A percentile compares a stretch with the other conserved stretches of the same genome.
Evolutionary conservation across 2,329 filamentous ascomycete species (phyloP).

Genomic region (Sporothrix dimorphospora): DNA sequence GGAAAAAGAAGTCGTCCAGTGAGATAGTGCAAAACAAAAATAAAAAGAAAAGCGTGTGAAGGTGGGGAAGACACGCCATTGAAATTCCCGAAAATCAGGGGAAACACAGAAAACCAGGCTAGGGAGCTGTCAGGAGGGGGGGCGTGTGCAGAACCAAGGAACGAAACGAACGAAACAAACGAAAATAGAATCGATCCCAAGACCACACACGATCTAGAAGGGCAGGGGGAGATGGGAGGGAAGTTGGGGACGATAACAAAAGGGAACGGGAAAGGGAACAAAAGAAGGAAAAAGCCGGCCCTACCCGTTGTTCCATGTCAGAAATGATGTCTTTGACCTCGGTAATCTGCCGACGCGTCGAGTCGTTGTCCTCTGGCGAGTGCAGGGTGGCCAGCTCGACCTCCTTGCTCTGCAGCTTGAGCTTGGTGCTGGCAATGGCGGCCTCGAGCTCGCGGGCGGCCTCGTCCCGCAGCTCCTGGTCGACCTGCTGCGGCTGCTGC

Average conservation of each 20-base stretch:
- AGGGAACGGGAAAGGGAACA: neutral
- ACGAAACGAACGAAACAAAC: neutral
- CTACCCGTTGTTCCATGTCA: conserved; percentile 76
- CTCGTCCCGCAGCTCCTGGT: conserved; percentile 71
- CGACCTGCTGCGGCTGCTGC: conserved; percentile 56
- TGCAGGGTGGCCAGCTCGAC: conserved; percentile 65
- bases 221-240: neutral
- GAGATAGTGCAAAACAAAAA: neutral
- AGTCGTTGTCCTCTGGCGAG: conserved; percentile 68
- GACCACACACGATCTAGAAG: conserved; percentile 2
- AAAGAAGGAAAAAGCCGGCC: conserved; percentile 35
- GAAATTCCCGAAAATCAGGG: neutral
- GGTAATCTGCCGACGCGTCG: conserved; percentile 63
- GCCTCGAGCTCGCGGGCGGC: conserved; percentile 71
- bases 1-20: neutral
- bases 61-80: conserved; percentile 14
- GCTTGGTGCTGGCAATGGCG: conserved; percentile 72
- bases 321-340: conserved; percentile 78
- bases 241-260: neutral
- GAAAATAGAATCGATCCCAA: conserved; percentile 13
- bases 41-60: neutral
- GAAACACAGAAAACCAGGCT: neutral
- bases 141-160: conserved; percentile 13
- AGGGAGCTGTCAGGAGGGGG: conserved; percentile 12
- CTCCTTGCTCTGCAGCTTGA: conserved; percentile 72